A percentile compares a stretch with the other conserved stretches of the same genome.
These are phyloP conservation scores for Erigeron canadensis DNA, from an alignment of 129 eudicot genomes.

Conservation along the genomic window DNA sequence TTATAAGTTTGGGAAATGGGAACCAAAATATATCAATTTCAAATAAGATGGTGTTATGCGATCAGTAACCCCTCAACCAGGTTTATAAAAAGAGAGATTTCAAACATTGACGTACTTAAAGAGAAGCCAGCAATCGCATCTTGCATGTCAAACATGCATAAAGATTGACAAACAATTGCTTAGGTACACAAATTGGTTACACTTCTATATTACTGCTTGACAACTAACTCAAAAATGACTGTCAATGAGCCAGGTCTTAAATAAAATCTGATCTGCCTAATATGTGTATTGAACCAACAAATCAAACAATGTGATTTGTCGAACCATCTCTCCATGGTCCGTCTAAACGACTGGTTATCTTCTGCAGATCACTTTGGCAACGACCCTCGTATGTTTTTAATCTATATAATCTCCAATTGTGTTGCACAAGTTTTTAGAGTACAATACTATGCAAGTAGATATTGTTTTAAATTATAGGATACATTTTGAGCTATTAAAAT, in stretches of 20 bases:
- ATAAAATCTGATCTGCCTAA: neutral
- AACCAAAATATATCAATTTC: neutral
- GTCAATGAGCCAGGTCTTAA: neutral
- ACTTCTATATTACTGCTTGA: neutral
- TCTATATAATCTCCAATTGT: neutral
- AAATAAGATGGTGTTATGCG: neutral
- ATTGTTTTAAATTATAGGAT: neutral
- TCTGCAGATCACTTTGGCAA: neutral
- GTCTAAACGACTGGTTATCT: neutral
- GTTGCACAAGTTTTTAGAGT: neutral
- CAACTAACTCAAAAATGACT: neutral
- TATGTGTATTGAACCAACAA: neutral
- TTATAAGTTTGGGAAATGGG: neutral
- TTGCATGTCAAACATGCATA: neutral
- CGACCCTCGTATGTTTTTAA: neutral
- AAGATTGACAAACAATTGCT: neutral
- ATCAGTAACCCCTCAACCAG: neutral
- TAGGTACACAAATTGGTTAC: neutral
- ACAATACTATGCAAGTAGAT: neutral
- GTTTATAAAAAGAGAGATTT: neutral
- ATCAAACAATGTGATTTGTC: neutral
- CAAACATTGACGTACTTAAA: neutral
- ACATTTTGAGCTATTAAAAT: neutral
- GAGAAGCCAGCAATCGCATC: neutral
- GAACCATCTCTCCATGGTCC: neutral